Conservation (phyloP, 2,329 filamentous ascomycete genomes). For the Fusarium sp. region DNA sequence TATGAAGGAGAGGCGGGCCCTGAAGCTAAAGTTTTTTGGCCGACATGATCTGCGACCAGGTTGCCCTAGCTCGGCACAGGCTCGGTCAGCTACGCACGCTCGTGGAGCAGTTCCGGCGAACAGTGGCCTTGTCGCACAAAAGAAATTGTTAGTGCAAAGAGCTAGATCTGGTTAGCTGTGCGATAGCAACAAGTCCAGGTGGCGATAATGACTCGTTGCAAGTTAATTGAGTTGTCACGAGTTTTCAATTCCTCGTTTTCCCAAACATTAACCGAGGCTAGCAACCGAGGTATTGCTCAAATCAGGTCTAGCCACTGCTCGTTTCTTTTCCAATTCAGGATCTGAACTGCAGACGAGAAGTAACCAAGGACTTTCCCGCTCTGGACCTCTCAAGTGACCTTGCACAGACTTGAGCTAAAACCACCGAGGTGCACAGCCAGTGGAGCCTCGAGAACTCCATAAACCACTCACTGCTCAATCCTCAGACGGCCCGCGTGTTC, state of each 20-base stretch:
- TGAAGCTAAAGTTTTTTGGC: background rate
- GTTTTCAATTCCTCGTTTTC: background rate
- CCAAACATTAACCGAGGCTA: background rate
- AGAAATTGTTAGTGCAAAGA: background rate
- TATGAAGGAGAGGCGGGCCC: background rate
- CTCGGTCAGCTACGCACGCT: background rate
- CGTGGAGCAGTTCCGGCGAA: background rate
- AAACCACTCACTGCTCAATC: constrained; percentile 2
- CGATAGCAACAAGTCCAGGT: background rate
- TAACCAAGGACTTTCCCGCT: background rate
- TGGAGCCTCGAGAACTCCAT: background rate
- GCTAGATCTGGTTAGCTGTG: background rate
- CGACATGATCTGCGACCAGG: background rate
- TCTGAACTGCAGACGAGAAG: background rate
- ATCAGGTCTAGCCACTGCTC: background rate
- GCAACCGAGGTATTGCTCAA: background rate
- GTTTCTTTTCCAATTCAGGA: background rate
- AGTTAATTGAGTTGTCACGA: background rate
- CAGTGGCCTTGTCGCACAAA: background rate
- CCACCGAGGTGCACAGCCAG: background rate
- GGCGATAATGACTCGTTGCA: background rate
- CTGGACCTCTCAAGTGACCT: background rate
- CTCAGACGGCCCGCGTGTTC: background rate
- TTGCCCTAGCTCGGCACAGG: background rate
- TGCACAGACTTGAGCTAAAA: background rate